These are phyloP conservation scores for Mallotus repandus DNA, from an alignment of 441 rosid genomes.

Conservation along the genomic window DNA sequence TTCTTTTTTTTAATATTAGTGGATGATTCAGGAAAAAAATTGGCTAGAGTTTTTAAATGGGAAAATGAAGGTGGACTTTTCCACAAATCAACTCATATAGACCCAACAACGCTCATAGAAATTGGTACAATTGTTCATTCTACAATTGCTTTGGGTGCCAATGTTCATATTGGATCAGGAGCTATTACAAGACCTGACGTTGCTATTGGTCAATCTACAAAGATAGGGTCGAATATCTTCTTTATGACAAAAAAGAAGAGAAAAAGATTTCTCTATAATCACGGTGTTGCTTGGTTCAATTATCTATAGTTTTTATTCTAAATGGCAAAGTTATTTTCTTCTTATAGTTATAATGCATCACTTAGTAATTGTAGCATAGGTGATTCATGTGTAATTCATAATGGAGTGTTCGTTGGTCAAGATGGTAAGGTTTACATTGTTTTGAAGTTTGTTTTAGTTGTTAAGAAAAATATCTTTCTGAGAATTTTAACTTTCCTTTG, in stretches of 20 bases:
- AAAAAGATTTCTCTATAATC: no score
- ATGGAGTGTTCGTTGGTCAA: slow-evolving; percentile 81
- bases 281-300: no score
- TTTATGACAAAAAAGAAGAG: not conserved
- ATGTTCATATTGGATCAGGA: slow-evolving; percentile 60
- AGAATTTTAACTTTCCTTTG: no score
- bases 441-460: not conserved
- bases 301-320: no score
- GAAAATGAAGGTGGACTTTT: slow-evolving; percentile 56
- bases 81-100: slow-evolving; percentile 52
- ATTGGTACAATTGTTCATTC: slow-evolving; percentile 55
- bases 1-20: slow-evolving; percentile 25
- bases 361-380: slow-evolving; percentile 62
- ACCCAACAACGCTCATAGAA: slow-evolving; percentile 47
- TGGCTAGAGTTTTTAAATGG: slow-evolving; percentile 42
- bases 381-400: slow-evolving; percentile 55
- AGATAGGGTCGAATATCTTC: slow-evolving; percentile 40
- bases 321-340: not conserved
- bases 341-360: slow-evolving; percentile 53
- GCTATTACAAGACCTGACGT: slow-evolving; percentile 62
- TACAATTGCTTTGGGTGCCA: slow-evolving; percentile 41
- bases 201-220: slow-evolving; percentile 47
- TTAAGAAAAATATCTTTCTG: not conserved
- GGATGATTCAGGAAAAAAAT: slow-evolving; percentile 14
- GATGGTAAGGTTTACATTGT: slow-evolving; percentile 42